phyloP scores from a whole-genome alignment of 2,329 filamentous ascomycete species.

The Chrysosporium queenslandicum region DNA sequence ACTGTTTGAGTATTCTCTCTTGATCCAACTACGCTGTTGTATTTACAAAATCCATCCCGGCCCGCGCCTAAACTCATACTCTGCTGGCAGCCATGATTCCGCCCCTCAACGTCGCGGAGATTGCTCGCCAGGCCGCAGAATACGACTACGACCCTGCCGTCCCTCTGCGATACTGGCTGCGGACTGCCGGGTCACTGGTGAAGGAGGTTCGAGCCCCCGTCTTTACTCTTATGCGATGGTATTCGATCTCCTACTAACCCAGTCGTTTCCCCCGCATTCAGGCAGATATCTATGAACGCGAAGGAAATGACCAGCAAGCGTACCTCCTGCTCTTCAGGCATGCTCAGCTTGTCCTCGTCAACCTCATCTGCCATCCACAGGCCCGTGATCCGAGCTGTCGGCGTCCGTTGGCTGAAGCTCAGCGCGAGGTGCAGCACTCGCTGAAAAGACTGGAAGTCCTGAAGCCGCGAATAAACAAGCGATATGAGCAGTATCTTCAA shows the following conservation, averaged over 20 bases:
- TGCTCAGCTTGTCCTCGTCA: conserved; percentile 68
- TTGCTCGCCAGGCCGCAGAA: conserved; percentile 62
- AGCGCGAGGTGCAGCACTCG: conserved; percentile 53
- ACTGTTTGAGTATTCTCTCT: too few species aligned
- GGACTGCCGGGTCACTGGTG: conserved; percentile 66
- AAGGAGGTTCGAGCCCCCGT: conserved; percentile 55
- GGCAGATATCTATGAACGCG: conserved; percentile 74
- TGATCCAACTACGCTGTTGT: too few species aligned
- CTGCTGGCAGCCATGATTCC: conserved; percentile 24
- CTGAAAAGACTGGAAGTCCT: conserved; percentile 64
- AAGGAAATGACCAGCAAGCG: conserved; percentile 77
- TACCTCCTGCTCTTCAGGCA: conserved; percentile 89
- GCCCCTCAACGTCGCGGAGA: conserved; percentile 66
- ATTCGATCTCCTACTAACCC: background rate
- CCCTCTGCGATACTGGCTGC: conserved; percentile 68
- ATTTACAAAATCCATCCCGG: too few species aligned
- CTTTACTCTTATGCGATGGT: background rate
- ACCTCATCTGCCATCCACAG: conserved; percentile 66
- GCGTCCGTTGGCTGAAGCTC: conserved; percentile 45
- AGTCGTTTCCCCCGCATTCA: conserved; percentile 30
- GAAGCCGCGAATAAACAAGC: conserved; percentile 64
- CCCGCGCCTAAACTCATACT: too few species aligned
- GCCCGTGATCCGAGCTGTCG: conserved; percentile 54
- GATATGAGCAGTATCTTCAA: conserved; percentile 58
- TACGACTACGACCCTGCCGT: conserved; percentile 74